Evolutionary conservation across 2,329 filamentous ascomycete genomes (phyloP).

Genomic region (Ilyonectria robusta): DNA sequence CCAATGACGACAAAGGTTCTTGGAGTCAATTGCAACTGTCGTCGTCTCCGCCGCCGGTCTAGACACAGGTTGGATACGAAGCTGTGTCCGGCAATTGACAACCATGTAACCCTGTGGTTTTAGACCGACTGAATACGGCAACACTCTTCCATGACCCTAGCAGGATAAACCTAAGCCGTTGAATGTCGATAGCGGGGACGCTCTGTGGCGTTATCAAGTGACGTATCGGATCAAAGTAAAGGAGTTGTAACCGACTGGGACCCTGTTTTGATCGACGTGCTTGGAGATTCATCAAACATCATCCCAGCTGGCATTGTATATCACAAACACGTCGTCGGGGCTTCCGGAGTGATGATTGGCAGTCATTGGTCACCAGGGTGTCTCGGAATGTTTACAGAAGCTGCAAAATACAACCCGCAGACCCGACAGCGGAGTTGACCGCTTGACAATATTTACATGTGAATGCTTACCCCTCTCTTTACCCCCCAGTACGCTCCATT

Average conservation of each 20-base stretch:
- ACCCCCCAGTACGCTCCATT: neutral
- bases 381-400: slow-evolving; percentile 1
- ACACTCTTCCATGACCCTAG: neutral
- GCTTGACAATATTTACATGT: neutral
- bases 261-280: slow-evolving; percentile 21
- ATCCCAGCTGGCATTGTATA: neutral
- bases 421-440: neutral
- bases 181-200: neutral
- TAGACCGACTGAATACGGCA: neutral
- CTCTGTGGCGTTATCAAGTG: neutral
- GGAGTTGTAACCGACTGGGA: slow-evolving; percentile 1
- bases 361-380: neutral
- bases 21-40: neutral
- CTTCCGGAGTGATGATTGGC: neutral
- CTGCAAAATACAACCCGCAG: slow-evolving; percentile 8
- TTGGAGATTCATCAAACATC: neutral
- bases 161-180: neutral
- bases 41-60: neutral
- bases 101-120: slow-evolving; percentile 11
- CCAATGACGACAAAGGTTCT: slow-evolving; percentile 22
- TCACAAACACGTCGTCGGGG: slow-evolving; percentile 9
- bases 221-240: slow-evolving; percentile 9
- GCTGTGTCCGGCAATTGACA: slow-evolving; percentile 2
- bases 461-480: neutral
- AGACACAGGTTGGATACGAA: slow-evolving; percentile 2